phyloP scores from a whole-genome alignment of 768 basidiomycete species.

The Gymnopilus junonius region DNA sequence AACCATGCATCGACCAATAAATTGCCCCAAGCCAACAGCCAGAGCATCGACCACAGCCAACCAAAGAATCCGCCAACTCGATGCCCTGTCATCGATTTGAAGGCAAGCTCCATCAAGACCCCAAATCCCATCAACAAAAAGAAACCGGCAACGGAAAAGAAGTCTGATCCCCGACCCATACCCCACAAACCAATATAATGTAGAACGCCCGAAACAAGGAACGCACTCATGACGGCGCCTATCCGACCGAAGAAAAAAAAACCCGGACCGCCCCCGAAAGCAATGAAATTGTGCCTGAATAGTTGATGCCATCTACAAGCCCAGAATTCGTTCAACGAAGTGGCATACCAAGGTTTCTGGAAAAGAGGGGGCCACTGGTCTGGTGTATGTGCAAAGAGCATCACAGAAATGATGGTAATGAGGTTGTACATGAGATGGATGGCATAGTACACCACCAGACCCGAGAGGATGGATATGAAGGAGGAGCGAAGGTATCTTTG shows the following conservation, averaged over 20 bases:
- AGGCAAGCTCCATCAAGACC: slow-evolving; percentile 51
- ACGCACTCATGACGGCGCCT: slow-evolving; percentile 32
- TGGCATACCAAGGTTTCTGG: slow-evolving; percentile 56
- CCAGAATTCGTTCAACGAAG: slow-evolving; percentile 70
- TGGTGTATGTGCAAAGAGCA: slow-evolving; percentile 51
- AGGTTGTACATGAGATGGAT: slow-evolving; percentile 49
- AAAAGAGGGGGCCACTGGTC: slow-evolving; percentile 70
- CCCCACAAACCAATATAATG: slow-evolving; percentile 65
- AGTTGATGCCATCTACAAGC: slow-evolving; percentile 69
- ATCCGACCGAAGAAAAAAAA: slow-evolving; percentile 46
- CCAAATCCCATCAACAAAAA: slow-evolving; percentile 64
- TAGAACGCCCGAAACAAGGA: slow-evolving; percentile 33
- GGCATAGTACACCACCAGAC: slow-evolving; percentile 47
- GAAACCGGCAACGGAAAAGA: slow-evolving; percentile 46
- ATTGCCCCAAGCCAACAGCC: slow-evolving; percentile 52
- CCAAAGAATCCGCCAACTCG: slow-evolving; percentile 7
- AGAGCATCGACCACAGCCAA: slow-evolving; percentile 47
- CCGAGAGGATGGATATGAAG: slow-evolving; percentile 44
- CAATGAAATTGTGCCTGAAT: slow-evolving; percentile 61
- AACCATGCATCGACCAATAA: slow-evolving; percentile 56
- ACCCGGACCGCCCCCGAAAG: slow-evolving; percentile 51
- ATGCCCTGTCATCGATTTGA: slow-evolving; percentile 37
- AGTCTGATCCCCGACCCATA: slow-evolving; percentile 57
- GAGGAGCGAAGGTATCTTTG: slow-evolving; percentile 48
- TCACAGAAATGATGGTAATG: slow-evolving; percentile 45